A percentile compares a stretch with the other conserved stretches of the same genome.
These are phyloP conservation scores for Pichia sp. DNA, from an alignment of 1,139 yeast species.

Conservation along the genomic window DNA sequence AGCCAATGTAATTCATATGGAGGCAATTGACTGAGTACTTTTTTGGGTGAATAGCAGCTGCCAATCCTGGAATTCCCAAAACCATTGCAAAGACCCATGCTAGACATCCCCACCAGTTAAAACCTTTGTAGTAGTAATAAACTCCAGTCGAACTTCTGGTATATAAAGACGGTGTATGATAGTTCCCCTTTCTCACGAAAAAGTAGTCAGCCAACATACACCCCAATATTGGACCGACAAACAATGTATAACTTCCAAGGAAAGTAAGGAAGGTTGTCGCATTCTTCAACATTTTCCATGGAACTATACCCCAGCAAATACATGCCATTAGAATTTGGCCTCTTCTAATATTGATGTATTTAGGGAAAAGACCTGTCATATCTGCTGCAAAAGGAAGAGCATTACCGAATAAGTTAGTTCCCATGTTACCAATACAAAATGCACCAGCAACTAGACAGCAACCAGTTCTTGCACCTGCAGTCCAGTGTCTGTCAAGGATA, in stretches of 20 bases:
- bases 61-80: constrained; percentile 19
- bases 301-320: constrained; percentile 71
- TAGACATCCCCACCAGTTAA: constrained; percentile 17
- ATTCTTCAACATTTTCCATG: constrained; percentile 55
- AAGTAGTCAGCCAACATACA: constrained; percentile 34
- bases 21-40: constrained; percentile 12
- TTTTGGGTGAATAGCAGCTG: constrained; percentile 15
- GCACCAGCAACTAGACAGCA: constrained; percentile 44
- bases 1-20: constrained; percentile 18
- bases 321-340: constrained; percentile 74
- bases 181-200: constrained; percentile 30
- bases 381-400: constrained; percentile 58
- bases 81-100: constrained; percentile 16
- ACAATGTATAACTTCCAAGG: constrained; percentile 14
- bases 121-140: constrained; percentile 34
- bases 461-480: constrained; percentile 42
- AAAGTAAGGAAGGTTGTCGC: constrained; percentile 58
- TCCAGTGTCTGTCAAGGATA: constrained; percentile 32
- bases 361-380: constrained; percentile 73
- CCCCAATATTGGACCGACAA: constrained; percentile 34
- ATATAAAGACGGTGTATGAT: constrained; percentile 32
- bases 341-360: constrained; percentile 73
- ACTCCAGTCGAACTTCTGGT: constrained; percentile 27
- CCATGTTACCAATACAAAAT: constrained; percentile 44
- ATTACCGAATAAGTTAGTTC: constrained; percentile 46